Conservation (phyloP, 169 alveolate genomes). For the Babesia bovis region DNA sequence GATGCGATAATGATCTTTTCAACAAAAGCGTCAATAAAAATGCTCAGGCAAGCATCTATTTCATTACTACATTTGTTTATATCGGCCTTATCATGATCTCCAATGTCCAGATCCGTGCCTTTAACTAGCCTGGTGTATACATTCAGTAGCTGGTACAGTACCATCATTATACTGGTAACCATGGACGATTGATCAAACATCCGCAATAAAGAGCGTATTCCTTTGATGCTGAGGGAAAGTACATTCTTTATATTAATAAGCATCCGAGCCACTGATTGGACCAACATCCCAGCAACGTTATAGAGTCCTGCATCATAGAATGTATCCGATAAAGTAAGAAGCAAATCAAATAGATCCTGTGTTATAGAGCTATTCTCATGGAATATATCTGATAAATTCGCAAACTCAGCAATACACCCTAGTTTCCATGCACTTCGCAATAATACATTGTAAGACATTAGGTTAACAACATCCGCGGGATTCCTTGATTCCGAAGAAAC, state of each 20-base stretch:
- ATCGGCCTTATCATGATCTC: background rate
- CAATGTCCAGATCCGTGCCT: constrained; percentile 7
- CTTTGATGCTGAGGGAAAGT: constrained; percentile 10
- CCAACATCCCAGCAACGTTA: constrained; percentile 51
- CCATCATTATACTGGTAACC: constrained; percentile 22
- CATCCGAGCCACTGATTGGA: constrained; percentile 41
- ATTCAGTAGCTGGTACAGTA: constrained; percentile 39
- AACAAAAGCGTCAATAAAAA: constrained; percentile 17
- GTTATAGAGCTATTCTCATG: background rate
- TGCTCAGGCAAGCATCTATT: constrained; percentile 3
- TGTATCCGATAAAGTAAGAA: constrained; percentile 12
- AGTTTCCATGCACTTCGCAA: constrained; percentile 50
- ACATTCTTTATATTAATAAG: constrained; percentile 28
- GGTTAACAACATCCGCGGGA: constrained; percentile 29
- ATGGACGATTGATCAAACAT: constrained; percentile 11
- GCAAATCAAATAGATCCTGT: constrained; percentile 14
- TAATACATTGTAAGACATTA: constrained; percentile 19
- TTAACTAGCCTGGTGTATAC: constrained; percentile 5
- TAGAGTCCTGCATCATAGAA: constrained; percentile 17
- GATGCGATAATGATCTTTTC: background rate
- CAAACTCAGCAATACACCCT: constrained; percentile 52
- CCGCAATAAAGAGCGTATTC: constrained; percentile 7
- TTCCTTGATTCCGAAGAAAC: background rate
- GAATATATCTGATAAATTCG: background rate
- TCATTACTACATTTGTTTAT: background rate